Evolutionary conservation across 768 basidiomycete genomes (phyloP).

Genomic region (Harrya chromipes): DNA sequence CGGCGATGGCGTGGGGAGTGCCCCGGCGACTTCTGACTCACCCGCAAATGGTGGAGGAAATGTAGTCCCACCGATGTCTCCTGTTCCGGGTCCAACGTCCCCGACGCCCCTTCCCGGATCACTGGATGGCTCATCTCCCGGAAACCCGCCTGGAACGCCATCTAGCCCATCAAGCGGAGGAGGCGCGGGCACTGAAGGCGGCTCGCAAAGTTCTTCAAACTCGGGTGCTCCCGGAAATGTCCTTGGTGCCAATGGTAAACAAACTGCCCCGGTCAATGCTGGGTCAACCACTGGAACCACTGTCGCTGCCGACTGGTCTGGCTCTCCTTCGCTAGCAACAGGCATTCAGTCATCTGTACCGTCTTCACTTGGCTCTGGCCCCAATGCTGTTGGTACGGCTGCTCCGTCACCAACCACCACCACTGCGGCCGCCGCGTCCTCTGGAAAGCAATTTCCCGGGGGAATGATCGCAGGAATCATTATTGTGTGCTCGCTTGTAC

Average conservation of each 20-base stretch:
- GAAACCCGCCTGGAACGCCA: background rate
- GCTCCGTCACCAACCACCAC: constrained; percentile 12
- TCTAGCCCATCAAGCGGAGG: background rate
- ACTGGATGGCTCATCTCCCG: background rate
- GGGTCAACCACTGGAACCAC: background rate
- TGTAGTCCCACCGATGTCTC: background rate
- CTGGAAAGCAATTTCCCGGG: constrained; percentile 34
- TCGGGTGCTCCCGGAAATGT: background rate
- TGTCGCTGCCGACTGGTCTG: background rate
- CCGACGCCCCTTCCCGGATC: background rate
- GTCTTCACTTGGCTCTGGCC: constrained; percentile 7
- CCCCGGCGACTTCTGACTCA: too few species aligned
- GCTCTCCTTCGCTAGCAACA: background rate
- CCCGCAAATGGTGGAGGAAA: background rate
- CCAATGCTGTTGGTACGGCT: constrained; percentile 9
- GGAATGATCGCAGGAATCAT: constrained; percentile 50
- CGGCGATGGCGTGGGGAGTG: background rate
- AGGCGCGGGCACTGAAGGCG: background rate
- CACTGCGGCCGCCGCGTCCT: constrained; percentile 6
- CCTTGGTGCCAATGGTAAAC: background rate
- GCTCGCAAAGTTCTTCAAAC: background rate
- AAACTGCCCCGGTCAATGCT: background rate
- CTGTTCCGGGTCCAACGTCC: background rate
- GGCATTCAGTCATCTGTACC: constrained; percentile 1
- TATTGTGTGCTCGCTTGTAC: constrained; percentile 27